A percentile compares a stretch with the other conserved stretches of the same genome.
These are phyloP conservation scores for Aspergillus tamarii DNA, from an alignment of 2,329 filamentous ascomycete genomes.

Conservation along the genomic window DNA sequence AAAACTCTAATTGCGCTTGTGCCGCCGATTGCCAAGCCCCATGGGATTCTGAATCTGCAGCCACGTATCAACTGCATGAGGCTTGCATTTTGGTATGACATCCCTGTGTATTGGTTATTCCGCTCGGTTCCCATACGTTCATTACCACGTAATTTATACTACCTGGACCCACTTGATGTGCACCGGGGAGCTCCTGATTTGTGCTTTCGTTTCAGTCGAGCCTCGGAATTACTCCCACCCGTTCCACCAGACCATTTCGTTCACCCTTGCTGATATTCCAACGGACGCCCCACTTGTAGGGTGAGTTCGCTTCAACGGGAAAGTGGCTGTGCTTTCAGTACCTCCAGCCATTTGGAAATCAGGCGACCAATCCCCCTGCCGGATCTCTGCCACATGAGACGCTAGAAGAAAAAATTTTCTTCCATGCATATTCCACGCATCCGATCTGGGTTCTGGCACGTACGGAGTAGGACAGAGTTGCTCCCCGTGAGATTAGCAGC, in stretches of 20 bases:
- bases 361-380: slow-evolving; percentile 4
- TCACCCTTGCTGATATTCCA: slow-evolving; percentile 9
- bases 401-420: slow-evolving; percentile 13
- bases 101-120: slow-evolving; percentile 8
- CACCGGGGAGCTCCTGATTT: neutral
- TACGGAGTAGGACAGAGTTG: neutral
- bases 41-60: slow-evolving; percentile 5
- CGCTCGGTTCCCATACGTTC: neutral
- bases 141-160: neutral
- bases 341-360: neutral
- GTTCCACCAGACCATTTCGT: neutral
- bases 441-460: neutral
- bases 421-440: slow-evolving; percentile 13
- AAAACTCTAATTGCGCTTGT: slow-evolving; percentile 18
- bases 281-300: neutral
- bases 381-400: neutral
- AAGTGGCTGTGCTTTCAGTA: slow-evolving; percentile 12
- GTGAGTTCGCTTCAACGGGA: neutral
- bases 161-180: neutral
- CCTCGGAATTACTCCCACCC: neutral
- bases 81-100: slow-evolving; percentile 2
- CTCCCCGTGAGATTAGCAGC: neutral
- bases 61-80: slow-evolving; percentile 1
- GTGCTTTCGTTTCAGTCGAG: neutral
- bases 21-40: slow-evolving; percentile 9